A percentile compares a stretch with the other conserved stretches of the same genome.
Conservation (phyloP, 495 filamentous ascomycete species). For the Penicillium maclennaniae region DNA sequence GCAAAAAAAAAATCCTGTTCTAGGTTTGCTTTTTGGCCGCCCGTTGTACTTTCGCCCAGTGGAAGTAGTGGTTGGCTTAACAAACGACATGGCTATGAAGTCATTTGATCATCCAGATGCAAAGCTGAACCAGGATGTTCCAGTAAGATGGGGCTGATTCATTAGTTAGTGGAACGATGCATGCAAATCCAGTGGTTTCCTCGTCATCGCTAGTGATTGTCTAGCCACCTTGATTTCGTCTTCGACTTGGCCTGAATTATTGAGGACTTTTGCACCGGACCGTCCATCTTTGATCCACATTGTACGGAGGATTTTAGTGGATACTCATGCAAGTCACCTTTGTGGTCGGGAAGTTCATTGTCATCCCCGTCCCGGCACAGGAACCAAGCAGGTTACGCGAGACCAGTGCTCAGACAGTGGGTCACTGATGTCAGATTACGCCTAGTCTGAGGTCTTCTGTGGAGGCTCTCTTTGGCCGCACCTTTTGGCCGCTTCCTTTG, state of each 20-base stretch:
- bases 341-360: not conserved
- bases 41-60: conserved; percentile 1
- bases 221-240: not conserved
- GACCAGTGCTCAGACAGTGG: not conserved
- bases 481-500: too few relatives aligned
- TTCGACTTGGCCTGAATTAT: not conserved
- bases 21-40: conserved; percentile 9
- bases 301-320: conserved; percentile 2
- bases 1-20: conserved; percentile 1
- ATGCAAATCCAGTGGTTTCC: not conserved
- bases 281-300: not conserved
- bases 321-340: conserved; percentile 6
- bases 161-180: not conserved
- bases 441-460: not conserved
- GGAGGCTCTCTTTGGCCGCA: not conserved
- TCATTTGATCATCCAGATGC: not conserved
- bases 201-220: not conserved
- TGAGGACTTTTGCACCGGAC: not conserved
- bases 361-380: conserved; percentile 8
- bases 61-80: not conserved
- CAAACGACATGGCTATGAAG: conserved; percentile 2
- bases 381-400: not conserved
- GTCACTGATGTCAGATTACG: not conserved
- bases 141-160: not conserved
- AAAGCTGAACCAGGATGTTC: not conserved